Evolutionary conservation across 306 rosid genomes (phyloP), one percentile per base, ranked within the genome.

Genomic region (Trifolium repens): DNA sequence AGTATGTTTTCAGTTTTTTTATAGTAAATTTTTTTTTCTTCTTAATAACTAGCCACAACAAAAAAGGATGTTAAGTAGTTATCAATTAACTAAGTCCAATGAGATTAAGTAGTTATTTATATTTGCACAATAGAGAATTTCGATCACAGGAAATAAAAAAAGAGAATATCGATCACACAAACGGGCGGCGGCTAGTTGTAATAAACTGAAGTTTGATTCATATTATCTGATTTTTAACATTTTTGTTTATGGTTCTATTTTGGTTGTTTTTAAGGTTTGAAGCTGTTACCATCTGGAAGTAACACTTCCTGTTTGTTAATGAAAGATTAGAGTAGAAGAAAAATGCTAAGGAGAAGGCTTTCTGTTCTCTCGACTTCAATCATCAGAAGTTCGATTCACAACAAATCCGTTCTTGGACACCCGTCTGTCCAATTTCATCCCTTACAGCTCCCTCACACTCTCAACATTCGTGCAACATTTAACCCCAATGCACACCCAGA

Each of bases 301-400:
- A 24, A 24, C 63, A 57, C n/a, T 60, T 60, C 67, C 5, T 60
- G 10, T 14, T 14, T 61, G 43, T 32, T 61, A 32, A 19, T 61
- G 19, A 30, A 7, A 49, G 73, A 43, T 10, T 81, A n/a, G n/a
- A n/a, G n/a, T n/a, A n/a, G n/a, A n/a, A n/a, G n/a, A n/a, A n/a
- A n/a, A n/a, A n/a, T n/a, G 88, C 71, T 85, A 8, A 78, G 85
- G 69, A 79, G 88, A 72, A 78, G 88, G 67, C 72, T 85, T 14
- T 71, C 71, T 70, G 70, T 59, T 81, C 79, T 85, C 66, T 81
- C 88, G 16, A 42, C 83, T 0, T 75, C 76, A 17, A 75, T 81
- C 57, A 70, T 81, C 44, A 64, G 76, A 78, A 78, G 52, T 53
- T 70, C 77, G 49, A 52, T 66, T 78, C 43, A 72, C 46, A 50